Conservation (phyloP, 345 rosid species). For the Laguncularia racemosa region DNA sequence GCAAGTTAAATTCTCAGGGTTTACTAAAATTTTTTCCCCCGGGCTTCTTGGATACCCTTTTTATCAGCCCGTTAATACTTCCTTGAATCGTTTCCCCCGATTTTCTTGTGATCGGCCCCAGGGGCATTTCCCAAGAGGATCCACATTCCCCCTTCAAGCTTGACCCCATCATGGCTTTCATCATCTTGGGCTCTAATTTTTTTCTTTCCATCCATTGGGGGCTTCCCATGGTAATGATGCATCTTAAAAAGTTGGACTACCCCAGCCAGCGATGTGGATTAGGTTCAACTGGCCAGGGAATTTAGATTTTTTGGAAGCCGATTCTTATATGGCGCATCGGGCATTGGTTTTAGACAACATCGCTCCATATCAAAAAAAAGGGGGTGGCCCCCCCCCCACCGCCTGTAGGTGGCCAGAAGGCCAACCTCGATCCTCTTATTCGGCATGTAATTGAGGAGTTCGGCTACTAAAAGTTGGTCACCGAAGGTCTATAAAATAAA, state of each 20-base stretch:
- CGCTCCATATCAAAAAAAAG: conserved; percentile 12
- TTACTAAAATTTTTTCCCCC: too few relatives aligned
- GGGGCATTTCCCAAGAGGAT: too few relatives aligned
- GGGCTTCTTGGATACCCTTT: too few relatives aligned
- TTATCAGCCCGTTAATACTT: too few relatives aligned
- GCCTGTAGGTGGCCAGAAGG: conserved; percentile 31
- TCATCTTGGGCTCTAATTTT: too few relatives aligned
- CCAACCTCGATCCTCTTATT: conserved; percentile 38
- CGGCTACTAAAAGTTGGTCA: conserved; percentile 65
- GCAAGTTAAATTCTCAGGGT: too few relatives aligned
- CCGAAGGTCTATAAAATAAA: conserved; percentile 30
- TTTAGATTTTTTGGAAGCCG: conserved; percentile 30
- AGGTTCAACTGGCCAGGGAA: conserved; percentile 21
- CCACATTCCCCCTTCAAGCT: too few relatives aligned
- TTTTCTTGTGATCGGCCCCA: too few relatives aligned
- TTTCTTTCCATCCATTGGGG: too few relatives aligned
- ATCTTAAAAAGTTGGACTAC: conserved; percentile 6
- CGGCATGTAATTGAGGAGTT: conserved; percentile 45
- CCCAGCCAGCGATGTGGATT: conserved; percentile 14
- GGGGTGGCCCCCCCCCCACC: conserved; percentile 36
- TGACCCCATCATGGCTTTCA: too few relatives aligned
- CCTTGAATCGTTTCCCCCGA: too few relatives aligned
- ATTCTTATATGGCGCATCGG: conserved; percentile 17
- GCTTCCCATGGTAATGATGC: too few relatives aligned
- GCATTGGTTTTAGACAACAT: conserved; percentile 18